These are phyloP conservation scores for Elongisporangium undulatum DNA, from an alignment of 352 stramenopile genomes.

Conservation along the genomic window DNA sequence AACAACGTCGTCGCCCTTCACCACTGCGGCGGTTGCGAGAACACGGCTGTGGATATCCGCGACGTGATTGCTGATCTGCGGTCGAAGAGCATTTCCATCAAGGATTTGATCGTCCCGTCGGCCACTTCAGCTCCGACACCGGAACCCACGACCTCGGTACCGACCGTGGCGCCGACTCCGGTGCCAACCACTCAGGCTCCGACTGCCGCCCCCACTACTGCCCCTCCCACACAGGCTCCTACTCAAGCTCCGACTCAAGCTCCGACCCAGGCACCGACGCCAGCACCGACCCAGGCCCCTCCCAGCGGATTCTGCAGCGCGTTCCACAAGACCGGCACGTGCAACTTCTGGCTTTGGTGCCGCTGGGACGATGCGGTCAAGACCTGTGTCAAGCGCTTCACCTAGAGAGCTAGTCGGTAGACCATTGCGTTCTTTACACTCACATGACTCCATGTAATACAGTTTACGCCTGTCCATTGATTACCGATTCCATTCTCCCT, in stretches of 20 bases:
- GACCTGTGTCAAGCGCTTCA: neutral
- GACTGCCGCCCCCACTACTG: neutral
- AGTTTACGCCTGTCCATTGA: neutral
- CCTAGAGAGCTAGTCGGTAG: neutral
- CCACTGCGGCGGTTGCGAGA: slow-evolving; percentile 48
- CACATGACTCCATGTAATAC: neutral
- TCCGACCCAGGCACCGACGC: neutral
- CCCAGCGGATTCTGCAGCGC: neutral
- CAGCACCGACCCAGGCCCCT: neutral
- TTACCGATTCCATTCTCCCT: too few relatives aligned
- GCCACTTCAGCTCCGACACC: neutral
- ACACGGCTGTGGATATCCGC: slow-evolving; percentile 34
- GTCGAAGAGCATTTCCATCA: slow-evolving; percentile 26
- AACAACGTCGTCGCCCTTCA: slow-evolving; percentile 52
- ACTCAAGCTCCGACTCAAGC: neutral
- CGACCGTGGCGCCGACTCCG: neutral
- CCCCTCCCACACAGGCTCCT: neutral
- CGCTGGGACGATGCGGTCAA: neutral
- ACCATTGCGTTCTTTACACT: neutral
- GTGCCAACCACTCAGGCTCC: neutral
- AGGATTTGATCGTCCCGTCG: slow-evolving; percentile 20
- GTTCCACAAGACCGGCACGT: neutral
- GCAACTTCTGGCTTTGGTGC: neutral
- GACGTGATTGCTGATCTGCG: slow-evolving; percentile 32
- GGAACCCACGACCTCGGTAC: neutral